Percentiles rank a stretch among this genome's conserved stretches.
These are phyloP conservation scores for Phialophora verrucosa DNA, from an alignment of 2,329 filamentous ascomycete genomes.

Conservation along the genomic window DNA sequence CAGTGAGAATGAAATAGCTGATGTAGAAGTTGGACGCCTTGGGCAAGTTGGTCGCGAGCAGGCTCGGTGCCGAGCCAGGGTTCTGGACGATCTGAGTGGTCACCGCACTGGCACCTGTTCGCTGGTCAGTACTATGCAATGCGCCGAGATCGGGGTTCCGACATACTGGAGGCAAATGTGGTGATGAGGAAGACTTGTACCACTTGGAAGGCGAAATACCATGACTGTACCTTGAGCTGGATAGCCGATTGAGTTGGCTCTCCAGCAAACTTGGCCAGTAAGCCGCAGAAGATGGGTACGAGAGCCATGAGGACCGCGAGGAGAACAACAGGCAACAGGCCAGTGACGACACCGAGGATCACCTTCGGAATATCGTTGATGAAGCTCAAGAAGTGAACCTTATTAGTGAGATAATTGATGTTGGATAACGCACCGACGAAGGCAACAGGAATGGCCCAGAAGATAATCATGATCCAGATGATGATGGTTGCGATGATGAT, in stretches of 20 bases:
- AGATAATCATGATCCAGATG: slow-evolving; percentile 78
- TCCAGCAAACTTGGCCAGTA: slow-evolving; percentile 77
- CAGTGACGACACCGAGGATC: slow-evolving; percentile 80
- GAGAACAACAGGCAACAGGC: slow-evolving; percentile 79
- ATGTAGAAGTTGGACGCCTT: slow-evolving; percentile 94
- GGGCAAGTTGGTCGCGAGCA: slow-evolving; percentile 77
- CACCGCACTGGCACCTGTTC: slow-evolving; percentile 73
- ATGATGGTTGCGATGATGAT: slow-evolving; percentile 71
- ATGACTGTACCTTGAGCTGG: slow-evolving; percentile 87
- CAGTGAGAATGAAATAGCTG: slow-evolving; percentile 92
- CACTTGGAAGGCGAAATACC: slow-evolving; percentile 75
- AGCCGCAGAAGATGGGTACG: slow-evolving; percentile 79
- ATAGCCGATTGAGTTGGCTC: slow-evolving; percentile 79
- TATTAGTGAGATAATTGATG: slow-evolving; percentile 67
- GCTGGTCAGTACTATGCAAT: slow-evolving; percentile 10
- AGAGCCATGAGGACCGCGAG: slow-evolving; percentile 85
- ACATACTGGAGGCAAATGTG: slow-evolving; percentile 69
- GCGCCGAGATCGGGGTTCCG: background rate
- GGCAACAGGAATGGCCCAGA: slow-evolving; percentile 79
- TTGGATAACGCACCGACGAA: slow-evolving; percentile 89
- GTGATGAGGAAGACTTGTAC: slow-evolving; percentile 90
- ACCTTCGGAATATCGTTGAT: slow-evolving; percentile 70
- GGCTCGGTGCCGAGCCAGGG: slow-evolving; percentile 66
- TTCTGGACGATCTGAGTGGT: slow-evolving; percentile 68
- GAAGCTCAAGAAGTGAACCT: slow-evolving; percentile 70